phyloP scores from a whole-genome alignment of 345 rosid genomes.

The Tarenaya hassleriana region DNA sequence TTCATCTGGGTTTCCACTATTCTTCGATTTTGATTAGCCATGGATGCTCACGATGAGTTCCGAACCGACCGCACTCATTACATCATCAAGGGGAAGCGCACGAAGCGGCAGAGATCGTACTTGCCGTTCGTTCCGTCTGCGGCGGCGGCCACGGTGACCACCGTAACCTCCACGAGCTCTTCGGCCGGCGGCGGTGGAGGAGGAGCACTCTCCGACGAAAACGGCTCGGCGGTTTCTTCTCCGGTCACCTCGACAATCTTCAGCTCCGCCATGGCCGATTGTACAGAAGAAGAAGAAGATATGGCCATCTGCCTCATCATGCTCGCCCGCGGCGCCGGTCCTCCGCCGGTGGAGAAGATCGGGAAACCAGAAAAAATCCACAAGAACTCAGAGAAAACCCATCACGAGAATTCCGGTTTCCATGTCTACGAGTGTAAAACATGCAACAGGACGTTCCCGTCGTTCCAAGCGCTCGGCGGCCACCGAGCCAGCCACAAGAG shows the following conservation, averaged over 20 bases:
- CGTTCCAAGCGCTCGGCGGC: conserved; percentile 96
- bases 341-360: conserved; percentile 4
- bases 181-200: conserved; percentile 33
- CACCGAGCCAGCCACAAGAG: conserved; percentile 96
- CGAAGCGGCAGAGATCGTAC: conserved; percentile 60
- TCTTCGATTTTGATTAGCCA: conserved; percentile 8
- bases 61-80: conserved; percentile 25
- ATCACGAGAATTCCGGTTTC: conserved; percentile 40
- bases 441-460: conserved; percentile 73
- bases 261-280: conserved; percentile 32
- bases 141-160: conserved; percentile 15
- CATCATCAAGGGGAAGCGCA: conserved; percentile 67
- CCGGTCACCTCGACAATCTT: conserved; percentile 25
- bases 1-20: conserved; percentile 11
- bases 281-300: conserved; percentile 75
- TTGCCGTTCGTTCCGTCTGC: conserved; percentile 39
- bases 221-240: conserved; percentile 33
- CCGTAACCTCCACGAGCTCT: conserved; percentile 43
- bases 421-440: conserved; percentile 86
- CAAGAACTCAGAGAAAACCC: conserved; percentile 32
- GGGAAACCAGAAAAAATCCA: conserved; percentile 21
- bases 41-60: conserved; percentile 37
- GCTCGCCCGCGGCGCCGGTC: conserved; percentile 50
- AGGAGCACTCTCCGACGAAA: conserved; percentile 26
- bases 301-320: conserved; percentile 89